These are phyloP conservation scores for Botryotinia globosa DNA, from an alignment of 2,329 filamentous ascomycete species.

Conservation along the genomic window DNA sequence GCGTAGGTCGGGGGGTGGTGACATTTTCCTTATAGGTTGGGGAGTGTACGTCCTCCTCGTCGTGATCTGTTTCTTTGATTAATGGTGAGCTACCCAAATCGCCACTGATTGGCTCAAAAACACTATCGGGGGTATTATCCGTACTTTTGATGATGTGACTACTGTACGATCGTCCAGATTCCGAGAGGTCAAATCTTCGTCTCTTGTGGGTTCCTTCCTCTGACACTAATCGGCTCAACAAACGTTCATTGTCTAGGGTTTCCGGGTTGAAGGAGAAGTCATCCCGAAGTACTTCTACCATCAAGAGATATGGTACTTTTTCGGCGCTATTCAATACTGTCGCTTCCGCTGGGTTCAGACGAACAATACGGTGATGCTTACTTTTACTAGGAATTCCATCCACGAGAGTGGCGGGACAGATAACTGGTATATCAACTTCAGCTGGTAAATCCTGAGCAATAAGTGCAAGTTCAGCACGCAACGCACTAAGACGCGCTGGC, in stretches of 20 bases:
- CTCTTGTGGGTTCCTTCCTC: slow-evolving; percentile 54
- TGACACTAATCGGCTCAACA: slow-evolving; percentile 57
- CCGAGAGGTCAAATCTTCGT: slow-evolving; percentile 66
- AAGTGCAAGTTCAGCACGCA: slow-evolving; percentile 76
- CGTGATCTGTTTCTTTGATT: slow-evolving; percentile 54
- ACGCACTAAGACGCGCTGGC: slow-evolving; percentile 73
- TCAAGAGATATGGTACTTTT: slow-evolving; percentile 79
- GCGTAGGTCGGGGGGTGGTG: slow-evolving; percentile 44
- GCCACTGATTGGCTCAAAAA: slow-evolving; percentile 78
- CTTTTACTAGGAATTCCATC: slow-evolving; percentile 73
- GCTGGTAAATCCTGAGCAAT: slow-evolving; percentile 79
- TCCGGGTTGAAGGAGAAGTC: slow-evolving; percentile 82
- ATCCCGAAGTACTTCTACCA: slow-evolving; percentile 78
- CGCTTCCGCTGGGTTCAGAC: slow-evolving; percentile 78
- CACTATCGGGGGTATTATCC: slow-evolving; percentile 56
- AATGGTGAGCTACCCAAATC: slow-evolving; percentile 73
- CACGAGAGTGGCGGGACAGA: slow-evolving; percentile 72
- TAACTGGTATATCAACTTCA: slow-evolving; percentile 79
- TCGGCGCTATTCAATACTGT: slow-evolving; percentile 85
- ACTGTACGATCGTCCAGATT: slow-evolving; percentile 53
- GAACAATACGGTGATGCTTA: slow-evolving; percentile 77
- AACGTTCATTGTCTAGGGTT: slow-evolving; percentile 66
- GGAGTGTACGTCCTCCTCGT: slow-evolving; percentile 39
- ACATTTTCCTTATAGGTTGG: slow-evolving; percentile 34
- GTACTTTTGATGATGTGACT: slow-evolving; percentile 41